Base-by-base conservation (phyloP, 176 grass and related monocot genomes). In the Carex myosuroides region DNA sequence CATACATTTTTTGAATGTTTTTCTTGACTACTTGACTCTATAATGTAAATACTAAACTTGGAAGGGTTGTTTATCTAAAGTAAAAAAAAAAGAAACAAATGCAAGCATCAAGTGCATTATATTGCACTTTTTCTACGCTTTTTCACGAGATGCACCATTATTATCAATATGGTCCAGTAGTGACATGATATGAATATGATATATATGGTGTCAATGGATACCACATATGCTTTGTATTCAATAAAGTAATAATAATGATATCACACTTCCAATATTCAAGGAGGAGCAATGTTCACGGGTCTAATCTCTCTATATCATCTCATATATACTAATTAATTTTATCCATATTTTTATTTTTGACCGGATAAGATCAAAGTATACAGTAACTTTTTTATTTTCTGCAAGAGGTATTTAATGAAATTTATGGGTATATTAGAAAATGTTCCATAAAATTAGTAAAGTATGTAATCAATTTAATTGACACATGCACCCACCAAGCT, bases 261-360 rank as follows among this genome's bases (percentile, higher is more conserved):
- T 76, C 72, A 76, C 20, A 54, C 22, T 54, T 76, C 72, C 72
- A 76, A 76, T 76, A 76, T 76, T 76, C 72, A 76, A 76, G 72
- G 71, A 75, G 71, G 72, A 55, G 72, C 48, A 16, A 54, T 76
- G 21, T 30, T 76, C 48, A 76, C 48, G 20, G 72, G 72, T 55
- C 72, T 76, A 13, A 76, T 76, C 13, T 76, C 72, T 13, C 2
- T 59, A 22, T 76, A 13, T 18, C 69, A 46, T 72, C 39, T 71
- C 65, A 69, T 61, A 61, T 21, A 22, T 22, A 61, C 6, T 7
- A 61, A 29, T 67, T 7, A 61, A 29, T 67, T 67, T 50, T 50
- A 50, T 50, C 9, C 2, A 50, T 50, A 50, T 50, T 60, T 71
- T 44, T 18, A 50, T 10, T 8, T 8, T 48, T 48, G 9, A 72